These are phyloP conservation scores for Pseudonitzschia pungens DNA, from an alignment of 108 stramenopile species.

Conservation along the genomic window DNA sequence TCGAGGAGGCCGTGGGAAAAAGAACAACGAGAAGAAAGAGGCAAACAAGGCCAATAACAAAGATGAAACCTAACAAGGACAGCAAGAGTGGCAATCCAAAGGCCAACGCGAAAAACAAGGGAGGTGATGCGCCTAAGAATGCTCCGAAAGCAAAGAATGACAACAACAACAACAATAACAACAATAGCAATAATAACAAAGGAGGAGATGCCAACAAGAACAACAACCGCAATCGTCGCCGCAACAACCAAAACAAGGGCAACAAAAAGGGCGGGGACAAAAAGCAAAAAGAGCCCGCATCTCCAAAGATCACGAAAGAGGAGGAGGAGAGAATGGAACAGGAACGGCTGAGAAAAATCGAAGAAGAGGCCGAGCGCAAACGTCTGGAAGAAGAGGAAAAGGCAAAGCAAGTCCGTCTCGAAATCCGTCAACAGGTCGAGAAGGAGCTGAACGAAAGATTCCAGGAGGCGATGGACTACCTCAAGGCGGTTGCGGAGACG, in stretches of 20 bases:
- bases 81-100: background rate
- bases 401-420: slow-evolving; percentile 23
- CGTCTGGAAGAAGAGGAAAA: slow-evolving; percentile 35
- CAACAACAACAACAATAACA: slow-evolving; percentile 12
- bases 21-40: slow-evolving; percentile 12
- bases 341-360: slow-evolving; percentile 29
- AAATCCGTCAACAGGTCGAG: slow-evolving; percentile 21
- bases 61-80: slow-evolving; percentile 12
- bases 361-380: slow-evolving; percentile 37
- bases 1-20: slow-evolving; percentile 15
- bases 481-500: slow-evolving; percentile 27
- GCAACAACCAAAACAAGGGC: slow-evolving; percentile 10
- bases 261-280: slow-evolving; percentile 13
- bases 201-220: slow-evolving; percentile 1
- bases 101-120: slow-evolving; percentile 7
- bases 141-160: slow-evolving; percentile 8
- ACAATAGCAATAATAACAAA: background rate
- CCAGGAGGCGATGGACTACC: slow-evolving; percentile 33
- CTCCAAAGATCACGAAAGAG: slow-evolving; percentile 21
- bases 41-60: slow-evolving; percentile 15
- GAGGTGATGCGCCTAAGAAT: background rate
- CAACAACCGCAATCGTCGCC: slow-evolving; percentile 17
- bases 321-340: slow-evolving; percentile 30
- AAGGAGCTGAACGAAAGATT: slow-evolving; percentile 28
- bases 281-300: slow-evolving; percentile 7